These are phyloP conservation scores for Sugiyamaella smithiae DNA, from an alignment of 805 yeast species.

Conservation along the genomic window DNA sequence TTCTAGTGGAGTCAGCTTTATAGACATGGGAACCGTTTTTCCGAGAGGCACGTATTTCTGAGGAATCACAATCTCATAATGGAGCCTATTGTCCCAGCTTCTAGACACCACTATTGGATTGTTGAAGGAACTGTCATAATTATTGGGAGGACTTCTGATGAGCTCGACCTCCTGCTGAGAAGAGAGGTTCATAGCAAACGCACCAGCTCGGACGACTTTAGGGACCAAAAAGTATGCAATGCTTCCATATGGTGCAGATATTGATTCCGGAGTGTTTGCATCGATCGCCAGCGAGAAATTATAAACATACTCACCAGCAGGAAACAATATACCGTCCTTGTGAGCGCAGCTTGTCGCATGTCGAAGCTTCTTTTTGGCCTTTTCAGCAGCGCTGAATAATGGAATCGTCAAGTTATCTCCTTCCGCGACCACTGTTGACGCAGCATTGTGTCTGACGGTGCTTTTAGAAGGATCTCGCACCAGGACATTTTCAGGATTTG, in stretches of 20 bases:
- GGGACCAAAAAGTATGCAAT: constrained; percentile 71
- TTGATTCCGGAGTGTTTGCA: constrained; percentile 76
- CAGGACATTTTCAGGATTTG: constrained; percentile 8
- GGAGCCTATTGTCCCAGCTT: constrained; percentile 89
- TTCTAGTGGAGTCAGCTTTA: constrained; percentile 80
- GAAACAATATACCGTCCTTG: constrained; percentile 47
- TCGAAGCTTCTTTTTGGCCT: constrained; percentile 6
- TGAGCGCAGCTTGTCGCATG: constrained; percentile 10
- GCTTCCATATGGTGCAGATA: constrained; percentile 74
- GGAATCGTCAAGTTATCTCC: constrained; percentile 11
- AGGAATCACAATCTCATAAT: constrained; percentile 87
- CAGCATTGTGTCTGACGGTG: constrained; percentile 6
- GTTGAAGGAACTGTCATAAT: constrained; percentile 64
- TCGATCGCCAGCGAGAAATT: constrained; percentile 88
- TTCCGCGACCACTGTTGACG: constrained; percentile 5
- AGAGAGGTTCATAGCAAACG: constrained; percentile 73
- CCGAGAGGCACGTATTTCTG: constrained; percentile 85
- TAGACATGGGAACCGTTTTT: constrained; percentile 77
- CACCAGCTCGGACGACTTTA: constrained; percentile 70
- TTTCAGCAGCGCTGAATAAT: constrained; percentile 12
- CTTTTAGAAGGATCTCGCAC: constrained; percentile 11
- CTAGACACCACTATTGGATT: constrained; percentile 90
- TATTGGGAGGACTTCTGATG: constrained; percentile 72
- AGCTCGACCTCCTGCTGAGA: constrained; percentile 64
- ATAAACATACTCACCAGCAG: constrained; percentile 89